Conservation (phyloP, 2,329 filamentous ascomycete species). For the Decorospora gaudefroyi region DNA sequence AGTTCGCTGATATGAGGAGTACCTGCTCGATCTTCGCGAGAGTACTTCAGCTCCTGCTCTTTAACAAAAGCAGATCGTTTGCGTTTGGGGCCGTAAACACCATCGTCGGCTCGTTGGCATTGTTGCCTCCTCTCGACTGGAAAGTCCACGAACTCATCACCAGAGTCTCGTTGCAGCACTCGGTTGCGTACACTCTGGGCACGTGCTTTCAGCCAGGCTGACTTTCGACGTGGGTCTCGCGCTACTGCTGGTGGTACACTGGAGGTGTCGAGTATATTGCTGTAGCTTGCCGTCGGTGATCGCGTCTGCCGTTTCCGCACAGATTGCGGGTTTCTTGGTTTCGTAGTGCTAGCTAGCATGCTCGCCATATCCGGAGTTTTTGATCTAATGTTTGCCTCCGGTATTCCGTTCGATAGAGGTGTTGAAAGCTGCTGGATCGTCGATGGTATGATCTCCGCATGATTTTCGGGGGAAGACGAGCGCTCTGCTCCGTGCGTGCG, state of each 20-base stretch:
- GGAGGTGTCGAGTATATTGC: not conserved
- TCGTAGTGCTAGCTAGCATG: not conserved
- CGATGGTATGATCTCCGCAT: too few relatives aligned
- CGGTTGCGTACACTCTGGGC: slow-evolving; percentile 21
- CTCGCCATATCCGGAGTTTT: not conserved
- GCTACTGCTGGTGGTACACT: slow-evolving; percentile 3
- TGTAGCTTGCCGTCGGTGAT: not conserved
- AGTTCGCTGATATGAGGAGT: slow-evolving; percentile 34
- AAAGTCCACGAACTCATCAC: too few relatives aligned
- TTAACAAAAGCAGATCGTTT: slow-evolving; percentile 29
- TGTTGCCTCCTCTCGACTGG: not conserved
- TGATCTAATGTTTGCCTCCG: too few relatives aligned
- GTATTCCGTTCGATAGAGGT: too few relatives aligned
- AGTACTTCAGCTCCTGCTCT: slow-evolving; percentile 26
- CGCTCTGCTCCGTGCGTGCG: too few relatives aligned
- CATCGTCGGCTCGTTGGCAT: not conserved
- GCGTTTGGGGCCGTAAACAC: slow-evolving; percentile 19
- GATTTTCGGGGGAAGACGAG: too few relatives aligned
- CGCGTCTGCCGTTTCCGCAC: not conserved
- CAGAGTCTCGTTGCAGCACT: not conserved
- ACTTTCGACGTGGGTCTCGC: slow-evolving; percentile 11
- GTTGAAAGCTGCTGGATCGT: too few relatives aligned
- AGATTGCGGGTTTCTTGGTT: not conserved
- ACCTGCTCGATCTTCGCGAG: slow-evolving; percentile 23
- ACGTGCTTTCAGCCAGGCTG: slow-evolving; percentile 20